phyloP scores from a whole-genome alignment of 139 green algal species.

The Coelastrella sp. region DNA sequence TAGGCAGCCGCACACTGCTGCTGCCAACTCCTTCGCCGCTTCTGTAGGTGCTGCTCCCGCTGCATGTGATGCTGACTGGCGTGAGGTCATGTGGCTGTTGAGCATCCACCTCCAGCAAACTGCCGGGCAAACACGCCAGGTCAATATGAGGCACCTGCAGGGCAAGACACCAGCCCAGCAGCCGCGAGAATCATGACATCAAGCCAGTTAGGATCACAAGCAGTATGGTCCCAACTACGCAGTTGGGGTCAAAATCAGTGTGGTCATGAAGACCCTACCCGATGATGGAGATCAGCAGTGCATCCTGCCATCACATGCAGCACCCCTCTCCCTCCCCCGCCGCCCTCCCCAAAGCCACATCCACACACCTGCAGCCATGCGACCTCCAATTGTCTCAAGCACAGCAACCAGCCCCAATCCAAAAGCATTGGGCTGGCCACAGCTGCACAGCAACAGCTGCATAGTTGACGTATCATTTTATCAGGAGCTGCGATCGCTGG shows the following conservation, averaged over 20 bases:
- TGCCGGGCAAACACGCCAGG: slow-evolving; percentile 7
- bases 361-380: slow-evolving; percentile 34
- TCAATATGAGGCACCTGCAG: slow-evolving; percentile 36
- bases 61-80: slow-evolving; percentile 18
- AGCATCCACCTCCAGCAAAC: slow-evolving; percentile 22
- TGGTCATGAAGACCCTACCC: too few species aligned
- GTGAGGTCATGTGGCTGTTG: slow-evolving; percentile 42
- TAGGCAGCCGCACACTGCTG: background rate
- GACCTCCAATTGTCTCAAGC: slow-evolving; percentile 20
- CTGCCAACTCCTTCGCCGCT: background rate
- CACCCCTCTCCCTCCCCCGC: too few species aligned
- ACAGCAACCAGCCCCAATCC: slow-evolving; percentile 18
- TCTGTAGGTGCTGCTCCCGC: background rate
- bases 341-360: too few species aligned
- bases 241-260: too few species aligned
- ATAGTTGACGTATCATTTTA: background rate
- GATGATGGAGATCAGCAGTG: too few species aligned
- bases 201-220: too few species aligned
- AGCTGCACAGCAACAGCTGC: slow-evolving; percentile 4
- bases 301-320: too few species aligned
- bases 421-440: background rate
- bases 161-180: too few species aligned
- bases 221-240: too few species aligned
- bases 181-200: too few species aligned
- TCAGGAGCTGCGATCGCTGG: background rate